These are phyloP conservation scores for Colletotrichum salicis DNA, from an alignment of 2,329 filamentous ascomycete species.

Conservation along the genomic window DNA sequence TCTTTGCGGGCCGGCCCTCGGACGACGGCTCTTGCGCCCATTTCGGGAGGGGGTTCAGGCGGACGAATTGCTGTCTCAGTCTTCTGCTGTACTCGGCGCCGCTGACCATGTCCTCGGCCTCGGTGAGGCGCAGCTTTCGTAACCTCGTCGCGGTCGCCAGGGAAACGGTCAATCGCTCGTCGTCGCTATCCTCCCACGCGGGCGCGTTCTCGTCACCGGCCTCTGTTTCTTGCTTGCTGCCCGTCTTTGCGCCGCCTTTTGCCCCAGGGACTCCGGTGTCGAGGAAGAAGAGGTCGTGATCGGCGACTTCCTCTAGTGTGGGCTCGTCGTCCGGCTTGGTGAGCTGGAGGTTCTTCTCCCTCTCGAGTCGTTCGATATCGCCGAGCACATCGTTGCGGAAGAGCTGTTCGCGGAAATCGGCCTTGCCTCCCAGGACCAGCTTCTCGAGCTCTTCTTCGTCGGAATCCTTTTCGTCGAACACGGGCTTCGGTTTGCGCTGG, in stretches of 20 bases:
- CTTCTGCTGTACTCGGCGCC: slow-evolving; percentile 87
- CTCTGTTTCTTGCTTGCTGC: slow-evolving; percentile 34
- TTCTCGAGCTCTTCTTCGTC: slow-evolving; percentile 88
- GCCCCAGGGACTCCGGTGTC: slow-evolving; percentile 69
- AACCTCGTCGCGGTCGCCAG: slow-evolving; percentile 79
- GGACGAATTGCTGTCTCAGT: slow-evolving; percentile 80
- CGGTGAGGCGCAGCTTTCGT: slow-evolving; percentile 83
- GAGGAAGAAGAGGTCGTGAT: slow-evolving; percentile 87
- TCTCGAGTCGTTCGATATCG: slow-evolving; percentile 43
- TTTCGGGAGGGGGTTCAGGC: slow-evolving; percentile 67
- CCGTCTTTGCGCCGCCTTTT: slow-evolving; percentile 43
- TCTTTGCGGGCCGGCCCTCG: slow-evolving; percentile 61
- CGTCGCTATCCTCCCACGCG: slow-evolving; percentile 95
- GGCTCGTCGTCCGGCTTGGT: slow-evolving; percentile 52
- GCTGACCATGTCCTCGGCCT: slow-evolving; percentile 85
- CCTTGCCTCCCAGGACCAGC: slow-evolving; percentile 86
- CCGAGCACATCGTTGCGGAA: slow-evolving; percentile 62
- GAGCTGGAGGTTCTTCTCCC: slow-evolving; percentile 47
- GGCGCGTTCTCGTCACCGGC: slow-evolving; percentile 54
- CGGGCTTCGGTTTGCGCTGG: slow-evolving; percentile 38
- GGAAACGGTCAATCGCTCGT: slow-evolving; percentile 87
- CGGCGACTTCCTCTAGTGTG: slow-evolving; percentile 70
- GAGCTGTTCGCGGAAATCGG: slow-evolving; percentile 82
- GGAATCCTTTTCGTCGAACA: slow-evolving; percentile 74
- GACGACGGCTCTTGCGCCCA: slow-evolving; percentile 63